Conservation (phyloP, 2,329 filamentous ascomycete species). For the Elsinoe arachidis region DNA sequence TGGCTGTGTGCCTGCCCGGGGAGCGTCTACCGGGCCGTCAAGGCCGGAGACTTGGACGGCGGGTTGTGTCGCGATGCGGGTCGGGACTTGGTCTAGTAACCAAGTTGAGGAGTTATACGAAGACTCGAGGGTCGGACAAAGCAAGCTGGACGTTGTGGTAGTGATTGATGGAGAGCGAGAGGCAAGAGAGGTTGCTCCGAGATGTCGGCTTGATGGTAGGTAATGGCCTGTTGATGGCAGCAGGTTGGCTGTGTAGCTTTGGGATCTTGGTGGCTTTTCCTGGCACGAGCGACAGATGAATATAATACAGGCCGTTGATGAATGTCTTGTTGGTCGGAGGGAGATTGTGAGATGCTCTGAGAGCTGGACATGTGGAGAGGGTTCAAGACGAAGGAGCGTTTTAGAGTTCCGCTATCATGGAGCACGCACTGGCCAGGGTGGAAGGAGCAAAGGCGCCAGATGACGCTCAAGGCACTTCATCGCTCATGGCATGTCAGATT, state of each 20-base stretch:
- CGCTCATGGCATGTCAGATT: neutral
- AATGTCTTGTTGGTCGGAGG: neutral
- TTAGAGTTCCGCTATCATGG: conserved; percentile 3
- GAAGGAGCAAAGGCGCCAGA: neutral
- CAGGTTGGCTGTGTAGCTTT: neutral
- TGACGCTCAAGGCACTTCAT: neutral
- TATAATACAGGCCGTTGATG: neutral
- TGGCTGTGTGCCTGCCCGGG: conserved; percentile 10
- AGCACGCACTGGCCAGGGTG: conserved; percentile 8
- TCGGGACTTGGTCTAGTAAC: neutral
- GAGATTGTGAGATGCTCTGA: neutral
- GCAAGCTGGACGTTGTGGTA: neutral
- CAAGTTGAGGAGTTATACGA: neutral
- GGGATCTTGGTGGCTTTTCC: neutral
- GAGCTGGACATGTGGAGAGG: conserved; percentile 6
- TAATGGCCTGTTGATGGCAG: neutral
- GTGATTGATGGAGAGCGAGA: neutral
- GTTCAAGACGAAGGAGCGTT: conserved; percentile 1
- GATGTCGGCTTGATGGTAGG: neutral
- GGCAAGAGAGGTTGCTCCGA: neutral
- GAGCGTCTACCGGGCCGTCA: conserved; percentile 10
- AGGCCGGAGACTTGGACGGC: conserved; percentile 13
- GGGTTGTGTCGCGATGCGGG: neutral
- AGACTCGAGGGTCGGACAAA: neutral
- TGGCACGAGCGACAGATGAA: neutral